Percentiles rank a stretch among this genome's conserved stretches.
Conservation (phyloP, 2,329 filamentous ascomycete genomes). For the Diaporthe humulicola region DNA sequence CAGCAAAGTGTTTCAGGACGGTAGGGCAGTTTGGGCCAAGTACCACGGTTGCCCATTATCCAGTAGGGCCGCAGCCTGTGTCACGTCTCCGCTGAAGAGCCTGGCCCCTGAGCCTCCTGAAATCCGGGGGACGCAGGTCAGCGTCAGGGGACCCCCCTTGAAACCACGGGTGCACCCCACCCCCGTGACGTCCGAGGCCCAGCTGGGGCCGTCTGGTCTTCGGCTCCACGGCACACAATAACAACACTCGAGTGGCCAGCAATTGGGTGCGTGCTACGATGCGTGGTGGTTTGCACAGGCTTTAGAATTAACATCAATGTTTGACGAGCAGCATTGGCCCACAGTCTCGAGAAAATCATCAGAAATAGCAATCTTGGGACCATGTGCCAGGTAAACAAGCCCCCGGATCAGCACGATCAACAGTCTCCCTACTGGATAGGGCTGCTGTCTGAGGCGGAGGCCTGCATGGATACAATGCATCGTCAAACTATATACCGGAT, state of each 20-base stretch:
- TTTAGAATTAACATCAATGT: neutral
- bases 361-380: constrained; percentile 1
- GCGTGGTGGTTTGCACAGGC: neutral
- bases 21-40: constrained; percentile 31
- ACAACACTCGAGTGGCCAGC: neutral
- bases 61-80: constrained; percentile 11
- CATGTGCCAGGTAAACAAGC: neutral
- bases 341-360: neutral
- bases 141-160: constrained; percentile 30
- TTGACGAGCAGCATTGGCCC: neutral
- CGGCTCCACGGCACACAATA: constrained; percentile 4
- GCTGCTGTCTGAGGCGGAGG: neutral
- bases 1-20: constrained; percentile 26
- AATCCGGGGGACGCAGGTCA: constrained; percentile 22
- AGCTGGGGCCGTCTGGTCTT: too few species aligned
- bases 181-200: constrained; percentile 20
- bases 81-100: constrained; percentile 2
- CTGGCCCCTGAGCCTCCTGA: constrained; percentile 17
- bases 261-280: neutral
- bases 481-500: constrained; percentile 10
- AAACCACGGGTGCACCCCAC: constrained; percentile 1
- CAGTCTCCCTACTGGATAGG: neutral
- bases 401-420: constrained; percentile 22
- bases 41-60: constrained; percentile 16
- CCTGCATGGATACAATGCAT: constrained; percentile 9